Conservation (phyloP, 345 rosid genomes). For the Hibiscus syriacus region DNA sequence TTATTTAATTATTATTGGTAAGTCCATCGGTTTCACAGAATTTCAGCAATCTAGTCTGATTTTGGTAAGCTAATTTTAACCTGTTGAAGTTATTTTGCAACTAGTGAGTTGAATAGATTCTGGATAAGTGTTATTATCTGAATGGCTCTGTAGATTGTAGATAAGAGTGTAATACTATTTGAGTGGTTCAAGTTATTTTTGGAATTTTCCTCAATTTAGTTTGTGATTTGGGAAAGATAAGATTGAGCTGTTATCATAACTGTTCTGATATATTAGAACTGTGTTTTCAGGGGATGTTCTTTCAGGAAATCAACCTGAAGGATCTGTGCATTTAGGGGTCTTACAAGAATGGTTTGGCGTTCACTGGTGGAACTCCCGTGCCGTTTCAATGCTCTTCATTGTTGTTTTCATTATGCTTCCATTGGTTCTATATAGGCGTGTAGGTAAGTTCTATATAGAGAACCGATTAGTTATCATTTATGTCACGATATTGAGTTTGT, state of each 20-base stretch:
- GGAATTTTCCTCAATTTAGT: not conserved
- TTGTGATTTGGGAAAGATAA: not conserved
- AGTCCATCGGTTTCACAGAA: not conserved
- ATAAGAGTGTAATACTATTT: not conserved
- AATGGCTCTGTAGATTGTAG: no score
- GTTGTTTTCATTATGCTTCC: conserved; percentile 58
- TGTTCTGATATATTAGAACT: not conserved
- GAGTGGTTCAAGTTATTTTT: not conserved
- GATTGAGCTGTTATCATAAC: not conserved
- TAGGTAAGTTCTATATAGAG: conserved; percentile 31
- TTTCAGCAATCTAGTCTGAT: no score
- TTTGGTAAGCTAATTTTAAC: no score
- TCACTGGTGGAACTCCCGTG: conserved; percentile 81
- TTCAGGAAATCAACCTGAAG: conserved; percentile 52
- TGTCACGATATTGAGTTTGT: not conserved
- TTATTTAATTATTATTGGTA: conserved; percentile 71
- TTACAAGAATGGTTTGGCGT: conserved; percentile 83
- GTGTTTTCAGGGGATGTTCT: conserved; percentile 64
- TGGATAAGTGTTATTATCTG: not conserved
- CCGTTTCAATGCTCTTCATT: conserved; percentile 47
- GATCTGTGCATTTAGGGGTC: conserved; percentile 59
- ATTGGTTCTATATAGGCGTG: conserved; percentile 46
- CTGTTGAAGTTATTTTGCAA: no score
- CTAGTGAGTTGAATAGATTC: not conserved
- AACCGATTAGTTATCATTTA: no score